Percentiles rank a stretch among this genome's conserved stretches.
Conservation (phyloP, 176 grass and related monocot genomes). For the Musa troglodytarum region DNA sequence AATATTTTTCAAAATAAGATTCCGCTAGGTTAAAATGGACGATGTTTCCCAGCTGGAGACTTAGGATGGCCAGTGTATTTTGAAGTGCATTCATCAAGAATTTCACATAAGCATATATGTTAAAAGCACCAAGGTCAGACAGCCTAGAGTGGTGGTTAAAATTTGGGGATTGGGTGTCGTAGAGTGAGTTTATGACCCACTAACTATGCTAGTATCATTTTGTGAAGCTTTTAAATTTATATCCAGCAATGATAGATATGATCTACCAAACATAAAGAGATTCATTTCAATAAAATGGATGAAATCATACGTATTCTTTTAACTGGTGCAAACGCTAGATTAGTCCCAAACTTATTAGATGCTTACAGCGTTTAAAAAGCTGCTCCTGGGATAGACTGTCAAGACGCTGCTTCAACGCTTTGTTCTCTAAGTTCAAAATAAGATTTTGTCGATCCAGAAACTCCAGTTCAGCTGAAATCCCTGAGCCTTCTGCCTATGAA, state of each 20-base stretch:
- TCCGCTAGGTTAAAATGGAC: background rate
- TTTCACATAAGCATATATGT: slow-evolving; percentile 4
- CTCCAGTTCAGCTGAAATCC: slow-evolving; percentile 84
- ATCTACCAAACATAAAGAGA: too few species aligned
- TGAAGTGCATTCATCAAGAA: background rate
- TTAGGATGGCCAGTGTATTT: background rate
- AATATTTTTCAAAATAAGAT: too few species aligned
- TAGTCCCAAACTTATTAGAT: background rate
- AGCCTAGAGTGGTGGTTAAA: too few species aligned
- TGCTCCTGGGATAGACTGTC: slow-evolving; percentile 81
- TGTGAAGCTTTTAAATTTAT: too few species aligned
- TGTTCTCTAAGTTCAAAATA: slow-evolving; percentile 91
- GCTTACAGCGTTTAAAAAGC: slow-evolving; percentile 85
- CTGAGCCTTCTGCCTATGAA: slow-evolving; percentile 62
- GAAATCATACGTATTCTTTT: too few species aligned
- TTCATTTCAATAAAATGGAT: too few species aligned
- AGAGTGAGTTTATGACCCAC: too few species aligned
- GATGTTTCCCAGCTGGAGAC: background rate
- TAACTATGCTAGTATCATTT: too few species aligned
- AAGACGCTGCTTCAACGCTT: slow-evolving; percentile 79
- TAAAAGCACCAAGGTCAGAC: background rate
- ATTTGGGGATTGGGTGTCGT: too few species aligned
- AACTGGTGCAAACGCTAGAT: too few species aligned
- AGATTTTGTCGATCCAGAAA: slow-evolving; percentile 92
- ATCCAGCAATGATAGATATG: too few species aligned